Percentiles rank a stretch among this genome's conserved stretches.
Evolutionary conservation across 306 rosid species (phyloP).

Genomic region (Pterocarpus santalinus): DNA sequence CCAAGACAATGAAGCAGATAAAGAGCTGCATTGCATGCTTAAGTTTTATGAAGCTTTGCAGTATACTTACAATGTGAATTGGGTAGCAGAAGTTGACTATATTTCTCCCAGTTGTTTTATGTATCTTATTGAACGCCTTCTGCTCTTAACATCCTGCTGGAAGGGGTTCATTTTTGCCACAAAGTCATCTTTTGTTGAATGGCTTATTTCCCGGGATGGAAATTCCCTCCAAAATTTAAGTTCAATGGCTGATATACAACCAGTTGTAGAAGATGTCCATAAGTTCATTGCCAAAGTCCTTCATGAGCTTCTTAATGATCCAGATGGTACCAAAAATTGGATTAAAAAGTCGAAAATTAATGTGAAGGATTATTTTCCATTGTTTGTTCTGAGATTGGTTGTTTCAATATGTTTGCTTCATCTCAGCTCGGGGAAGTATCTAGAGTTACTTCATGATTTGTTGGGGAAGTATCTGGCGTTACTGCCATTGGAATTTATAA

Average conservation of each 20-base stretch:
- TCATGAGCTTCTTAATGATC: conserved; percentile 32
- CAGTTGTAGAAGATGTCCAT: neutral
- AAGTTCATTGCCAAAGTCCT: conserved; percentile 40
- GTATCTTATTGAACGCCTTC: conserved; percentile 75
- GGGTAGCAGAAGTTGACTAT: conserved; percentile 47
- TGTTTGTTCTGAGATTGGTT: conserved; percentile 60
- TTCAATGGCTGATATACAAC: neutral
- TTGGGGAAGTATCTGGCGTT: conserved; percentile 37
- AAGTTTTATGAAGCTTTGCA: conserved; percentile 53
- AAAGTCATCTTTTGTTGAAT: conserved; percentile 68
- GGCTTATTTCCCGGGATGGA: conserved; percentile 61
- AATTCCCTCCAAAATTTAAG: conserved; percentile 34
- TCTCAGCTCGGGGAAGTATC: conserved; percentile 46
- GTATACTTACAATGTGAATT: conserved; percentile 52
- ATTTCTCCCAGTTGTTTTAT: conserved; percentile 73
- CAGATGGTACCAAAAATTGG: conserved; percentile 50
- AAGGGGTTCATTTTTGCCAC: conserved; percentile 59
- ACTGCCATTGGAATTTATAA: conserved; percentile 54
- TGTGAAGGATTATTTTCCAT: conserved; percentile 40
- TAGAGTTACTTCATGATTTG: conserved; percentile 35
- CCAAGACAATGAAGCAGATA: neutral
- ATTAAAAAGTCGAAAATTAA: conserved; percentile 28
- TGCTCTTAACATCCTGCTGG: conserved; percentile 49
- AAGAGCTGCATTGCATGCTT: conserved; percentile 1
- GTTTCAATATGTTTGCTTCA: conserved; percentile 55